Evolutionary conservation across 345 rosid genomes (phyloP).

Genomic region (Mercurialis annua): DNA sequence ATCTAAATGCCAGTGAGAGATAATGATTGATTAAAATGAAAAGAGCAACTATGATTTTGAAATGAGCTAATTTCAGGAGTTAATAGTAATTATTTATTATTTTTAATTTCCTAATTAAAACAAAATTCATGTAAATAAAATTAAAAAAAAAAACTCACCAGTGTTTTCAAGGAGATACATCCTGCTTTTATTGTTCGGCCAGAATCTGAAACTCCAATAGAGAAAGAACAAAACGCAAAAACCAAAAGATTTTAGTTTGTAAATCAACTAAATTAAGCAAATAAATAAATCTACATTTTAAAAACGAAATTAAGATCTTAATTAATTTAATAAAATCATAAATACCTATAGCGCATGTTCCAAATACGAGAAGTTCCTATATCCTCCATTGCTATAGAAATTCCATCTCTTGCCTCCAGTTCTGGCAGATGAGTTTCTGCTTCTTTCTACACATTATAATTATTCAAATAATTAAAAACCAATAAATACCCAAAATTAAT

Average conservation of each 20-base stretch:
- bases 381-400: slow-evolving; percentile 95
- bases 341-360: slow-evolving; percentile 97
- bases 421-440: slow-evolving; percentile 98
- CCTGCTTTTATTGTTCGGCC: slow-evolving; percentile 99
- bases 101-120: no score
- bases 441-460: slow-evolving; percentile 57
- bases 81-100: no score
- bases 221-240: slow-evolving; percentile 2
- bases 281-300: background rate
- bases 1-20: no score
- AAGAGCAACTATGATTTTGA: no score
- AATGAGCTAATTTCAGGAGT: no score
- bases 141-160: slow-evolving; percentile 32
- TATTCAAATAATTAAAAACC: background rate
- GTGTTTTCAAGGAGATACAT: slow-evolving; percentile 99
- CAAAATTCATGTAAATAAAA: no score
- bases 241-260: slow-evolving; percentile 20
- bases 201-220: slow-evolving; percentile 70
- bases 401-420: slow-evolving; percentile 94
- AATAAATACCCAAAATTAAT: background rate
- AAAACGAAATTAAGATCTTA: background rate
- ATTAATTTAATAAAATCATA: background rate
- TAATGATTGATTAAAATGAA: no score
- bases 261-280: background rate
- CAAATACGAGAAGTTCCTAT: slow-evolving; percentile 94